Evolutionary conservation across 2,329 filamentous ascomycete species (phyloP), one percentile per base, ranked within the genome.

Genomic region (Botrytis pseudocinerea): DNA sequence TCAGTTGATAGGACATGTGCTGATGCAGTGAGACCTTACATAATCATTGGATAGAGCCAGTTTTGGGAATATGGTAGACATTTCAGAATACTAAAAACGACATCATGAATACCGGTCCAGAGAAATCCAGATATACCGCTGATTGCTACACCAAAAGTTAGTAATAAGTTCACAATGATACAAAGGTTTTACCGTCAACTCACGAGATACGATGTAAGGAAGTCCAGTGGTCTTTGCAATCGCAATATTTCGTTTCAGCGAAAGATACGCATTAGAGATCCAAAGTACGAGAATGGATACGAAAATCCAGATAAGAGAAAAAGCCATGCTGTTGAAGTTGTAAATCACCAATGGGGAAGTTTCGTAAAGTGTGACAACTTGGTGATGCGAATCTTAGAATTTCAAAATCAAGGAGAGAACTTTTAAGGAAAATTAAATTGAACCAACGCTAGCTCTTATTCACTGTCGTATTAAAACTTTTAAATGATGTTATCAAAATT

Each of bases 11-110:
- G 60, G 35, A n/a, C 40, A 16, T n/a, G 25, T 62, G 35, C 10
- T 18, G n/a, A n/a, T 16, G 38, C 12, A 40, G 22, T 40, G 60
- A 5, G 6, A 40, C 35, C 35, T 40, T 40, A 62, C 60, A 62
- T 62, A 20, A 62, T 62, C 60, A 16, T 62, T n/a, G 60, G 60
- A 62, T 62, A 62, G 9, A 42, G 5, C 60, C 38, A 62, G 28
- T 62, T n/a, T 62, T 62, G 60, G n/a, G 38, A 62, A 62, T 62
- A 62, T 42, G 60, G 60, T 18, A 62, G 60, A 42, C 38, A n/a
- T 62, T 62, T 40, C 14, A 62, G 59, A 28, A 62, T 16, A 42
- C 16, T n/a, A 12, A 62, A 62, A 12, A 62, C 60, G 9, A 62
- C 25, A 42, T 62, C 60, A 40, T 62, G 60, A 2, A 42, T 42